Base-by-base conservation (phyloP, 345 rosid species). In the Euclidium syriacum region DNA sequence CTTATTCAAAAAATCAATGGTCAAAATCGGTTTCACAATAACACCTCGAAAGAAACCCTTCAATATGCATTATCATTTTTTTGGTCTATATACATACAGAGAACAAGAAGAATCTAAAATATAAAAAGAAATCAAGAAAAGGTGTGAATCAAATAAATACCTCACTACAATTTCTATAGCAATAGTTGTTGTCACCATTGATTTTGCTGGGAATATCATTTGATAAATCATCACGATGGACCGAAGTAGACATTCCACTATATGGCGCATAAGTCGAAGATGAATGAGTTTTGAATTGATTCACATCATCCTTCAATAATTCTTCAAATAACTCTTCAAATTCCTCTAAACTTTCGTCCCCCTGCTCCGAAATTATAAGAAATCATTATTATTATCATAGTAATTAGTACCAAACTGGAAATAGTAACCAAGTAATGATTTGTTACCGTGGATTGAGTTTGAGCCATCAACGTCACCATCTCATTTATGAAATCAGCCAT, bases 401-500 rank as follows among this genome's bases (percentile, higher is more conserved):
- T 2, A n/a, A 8, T 18, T 20, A 19, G 14, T 40, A 12, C 38
- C 1, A 2, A 36, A n/a, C 4, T 17, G 48, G 27, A 20, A 43
- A 7, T 22, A 16, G 38, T 34, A 33, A 48, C 7, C 0, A 30
- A 34, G 3, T 27, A 10, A 26, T 58, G 4, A 39, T 36, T 36
- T 65, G n/a, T 22, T 64, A 71, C 75, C 65, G 58, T 71, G 4
- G 75, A 71, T 29, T 71, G 48, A 64, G 70, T 64, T 51, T 71
- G 71, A 58, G 69, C 54, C 75, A 71, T 71, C 4, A 71, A 25
- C 2, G 75, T 71, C 47, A 64, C 65, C 75, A 71, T 64, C 60
- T 71, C 75, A 40, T 64, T 41, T 41, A 64, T 63, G 40, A 71
- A 71, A 58, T 64, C 71, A 49, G 65, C 65, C 75, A 71, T 71